These are phyloP conservation scores for Trametes coccinea DNA, from an alignment of 768 basidiomycete species.

Conservation along the genomic window DNA sequence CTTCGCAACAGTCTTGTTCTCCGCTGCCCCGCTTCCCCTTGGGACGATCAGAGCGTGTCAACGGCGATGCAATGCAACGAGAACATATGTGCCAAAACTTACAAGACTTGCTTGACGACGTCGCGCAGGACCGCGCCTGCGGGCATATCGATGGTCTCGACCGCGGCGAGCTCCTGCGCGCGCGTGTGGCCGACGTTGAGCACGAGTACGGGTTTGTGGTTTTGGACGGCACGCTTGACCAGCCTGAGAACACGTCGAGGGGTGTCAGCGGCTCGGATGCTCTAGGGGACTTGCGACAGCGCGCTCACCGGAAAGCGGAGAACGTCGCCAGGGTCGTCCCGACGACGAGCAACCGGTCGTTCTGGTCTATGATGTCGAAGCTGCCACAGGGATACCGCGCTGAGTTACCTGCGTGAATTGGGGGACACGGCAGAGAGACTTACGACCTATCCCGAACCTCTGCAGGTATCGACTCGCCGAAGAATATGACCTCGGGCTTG, in stretches of 20 bases:
- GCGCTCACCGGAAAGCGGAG: constrained; percentile 78
- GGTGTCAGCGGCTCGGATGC: background rate
- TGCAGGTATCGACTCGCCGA: constrained; percentile 82
- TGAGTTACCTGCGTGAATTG: background rate
- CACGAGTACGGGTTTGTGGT: constrained; percentile 75
- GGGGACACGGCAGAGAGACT: constrained; percentile 27
- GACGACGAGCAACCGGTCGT: constrained; percentile 73
- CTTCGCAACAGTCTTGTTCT: constrained; percentile 47
- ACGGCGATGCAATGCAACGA: background rate
- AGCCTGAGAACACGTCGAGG: constrained; percentile 46
- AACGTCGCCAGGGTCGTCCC: constrained; percentile 94
- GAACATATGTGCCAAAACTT: constrained; percentile 30
- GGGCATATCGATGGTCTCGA: constrained; percentile 79
- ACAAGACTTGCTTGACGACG: constrained; percentile 63
- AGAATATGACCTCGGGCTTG: constrained; percentile 85
- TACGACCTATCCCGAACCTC: constrained; percentile 72
- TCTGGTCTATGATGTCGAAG: constrained; percentile 53
- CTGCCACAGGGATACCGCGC: constrained; percentile 36
- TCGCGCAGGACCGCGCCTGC: constrained; percentile 74
- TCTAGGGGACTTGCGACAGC: no score
- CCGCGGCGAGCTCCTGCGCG: constrained; percentile 65
- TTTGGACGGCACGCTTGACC: constrained; percentile 74
- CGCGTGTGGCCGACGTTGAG: constrained; percentile 89
- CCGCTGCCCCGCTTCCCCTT: constrained; percentile 47
- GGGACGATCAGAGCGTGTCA: background rate